Evolutionary conservation across 306 rosid species (phyloP).

Genomic region (Cicer pinnatifidum): DNA sequence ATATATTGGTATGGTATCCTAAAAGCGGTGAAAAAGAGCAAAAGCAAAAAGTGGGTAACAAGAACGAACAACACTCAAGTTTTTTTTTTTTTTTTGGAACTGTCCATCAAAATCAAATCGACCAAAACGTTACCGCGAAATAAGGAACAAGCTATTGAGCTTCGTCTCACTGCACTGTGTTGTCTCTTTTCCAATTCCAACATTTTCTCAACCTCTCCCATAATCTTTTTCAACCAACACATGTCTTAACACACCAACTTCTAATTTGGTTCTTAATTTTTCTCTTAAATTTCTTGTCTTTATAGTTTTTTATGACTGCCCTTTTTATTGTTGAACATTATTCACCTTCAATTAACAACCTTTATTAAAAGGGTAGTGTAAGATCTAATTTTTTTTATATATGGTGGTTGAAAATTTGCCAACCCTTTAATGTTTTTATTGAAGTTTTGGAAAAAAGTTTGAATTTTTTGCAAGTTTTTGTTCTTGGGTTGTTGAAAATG

Average conservation of each 20-base stretch:
- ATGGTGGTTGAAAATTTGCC: not conserved
- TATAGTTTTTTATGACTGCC: constrained; percentile 2
- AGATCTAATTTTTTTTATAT: not conserved
- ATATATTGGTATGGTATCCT: too few species aligned
- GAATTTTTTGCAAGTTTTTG: constrained; percentile 2
- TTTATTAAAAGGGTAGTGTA: not conserved
- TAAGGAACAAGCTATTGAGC: not conserved
- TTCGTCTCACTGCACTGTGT: not conserved
- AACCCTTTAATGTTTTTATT: not conserved
- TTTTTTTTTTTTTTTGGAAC: not conserved
- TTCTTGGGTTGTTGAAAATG: constrained; percentile 48
- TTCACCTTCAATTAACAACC: too few species aligned
- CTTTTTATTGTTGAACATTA: not conserved
- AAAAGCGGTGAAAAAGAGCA: constrained; percentile 2
- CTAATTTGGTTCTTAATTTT: not conserved
- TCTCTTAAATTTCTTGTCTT: not conserved
- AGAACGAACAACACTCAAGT: not conserved
- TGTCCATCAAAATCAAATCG: not conserved
- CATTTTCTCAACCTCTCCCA: not conserved
- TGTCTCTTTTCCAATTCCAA: constrained; percentile 13
- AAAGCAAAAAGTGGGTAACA: not conserved
- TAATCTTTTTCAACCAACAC: not conserved
- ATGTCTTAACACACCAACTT: not conserved
- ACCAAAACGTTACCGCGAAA: constrained; percentile 19
- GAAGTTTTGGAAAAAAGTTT: not conserved